Percentiles rank a stretch among this genome's conserved stretches.
phyloP scores from a whole-genome alignment of 2,329 filamentous ascomycete species.

The Acephala macrosclerotiorum region DNA sequence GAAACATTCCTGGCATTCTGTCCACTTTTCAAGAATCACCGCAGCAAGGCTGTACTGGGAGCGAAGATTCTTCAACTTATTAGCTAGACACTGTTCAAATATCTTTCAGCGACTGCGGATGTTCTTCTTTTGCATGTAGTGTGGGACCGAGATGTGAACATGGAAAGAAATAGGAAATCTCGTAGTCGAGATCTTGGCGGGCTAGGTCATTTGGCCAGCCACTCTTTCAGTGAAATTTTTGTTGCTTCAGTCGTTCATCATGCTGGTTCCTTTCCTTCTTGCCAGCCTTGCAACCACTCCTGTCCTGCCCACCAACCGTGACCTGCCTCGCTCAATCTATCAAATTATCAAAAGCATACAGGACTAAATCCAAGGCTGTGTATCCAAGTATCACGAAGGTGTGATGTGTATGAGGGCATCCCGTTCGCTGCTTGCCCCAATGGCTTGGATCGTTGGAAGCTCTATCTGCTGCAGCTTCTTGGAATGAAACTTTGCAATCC shows the following conservation, averaged over 20 bases:
- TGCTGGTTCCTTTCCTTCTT: not conserved
- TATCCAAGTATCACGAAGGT: conserved; percentile 35
- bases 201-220: not conserved
- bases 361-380: conserved; percentile 21
- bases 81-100: too few species aligned
- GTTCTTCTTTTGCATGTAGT: too few species aligned
- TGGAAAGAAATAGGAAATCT: not conserved
- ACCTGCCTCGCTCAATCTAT: not conserved
- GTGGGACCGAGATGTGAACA: not conserved
- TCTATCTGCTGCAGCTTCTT: conserved; percentile 24
- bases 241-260: not conserved
- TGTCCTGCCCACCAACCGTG: not conserved
- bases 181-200: not conserved
- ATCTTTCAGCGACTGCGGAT: too few species aligned
- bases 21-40: too few species aligned
- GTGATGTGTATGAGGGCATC: conserved; percentile 40
- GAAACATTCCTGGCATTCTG: too few species aligned
- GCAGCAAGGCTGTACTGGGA: too few species aligned
- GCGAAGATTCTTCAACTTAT: too few species aligned
- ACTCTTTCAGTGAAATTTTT: not conserved
- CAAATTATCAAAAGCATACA: not conserved
- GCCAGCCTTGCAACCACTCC: not conserved
- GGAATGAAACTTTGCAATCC: conserved; percentile 14
- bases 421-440: conserved; percentile 35
- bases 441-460: conserved; percentile 30